A percentile compares a stretch with the other conserved stretches of the same genome.
phyloP scores from a whole-genome alignment of 305 asterid species.

The Coffea humblotiana region DNA sequence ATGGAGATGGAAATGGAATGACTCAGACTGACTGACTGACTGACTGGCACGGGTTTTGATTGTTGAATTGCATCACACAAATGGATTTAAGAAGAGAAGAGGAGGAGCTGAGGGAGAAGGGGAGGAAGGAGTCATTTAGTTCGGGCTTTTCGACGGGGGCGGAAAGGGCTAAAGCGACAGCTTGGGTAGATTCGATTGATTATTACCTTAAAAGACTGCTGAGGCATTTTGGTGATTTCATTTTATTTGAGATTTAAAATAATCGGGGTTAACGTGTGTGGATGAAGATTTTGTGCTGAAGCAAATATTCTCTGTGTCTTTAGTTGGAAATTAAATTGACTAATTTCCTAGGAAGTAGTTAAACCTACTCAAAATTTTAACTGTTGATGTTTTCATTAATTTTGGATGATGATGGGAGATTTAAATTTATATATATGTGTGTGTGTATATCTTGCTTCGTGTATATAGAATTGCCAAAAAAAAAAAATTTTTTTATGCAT shows the following conservation, averaged over 20 bases:
- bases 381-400: not conserved
- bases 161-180: slow-evolving; percentile 2
- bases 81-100: not conserved
- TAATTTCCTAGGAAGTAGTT: not conserved
- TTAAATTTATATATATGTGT: too few relatives aligned
- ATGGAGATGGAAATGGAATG: not conserved
- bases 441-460: too few relatives aligned
- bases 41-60: slow-evolving; percentile 14
- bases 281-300: slow-evolving; percentile 7
- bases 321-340: not conserved
- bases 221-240: not conserved
- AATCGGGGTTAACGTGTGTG: not conserved
- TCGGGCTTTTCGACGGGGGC: not conserved
- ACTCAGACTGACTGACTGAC: not conserved
- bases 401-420: not conserved
- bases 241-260: not conserved
- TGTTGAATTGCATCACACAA: not conserved
- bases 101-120: not conserved
- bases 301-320: not conserved
- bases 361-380: not conserved
- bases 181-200: not conserved
- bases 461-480: too few relatives aligned
- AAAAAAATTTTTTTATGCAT: not conserved
- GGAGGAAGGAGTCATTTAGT: slow-evolving; percentile 1
- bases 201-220: not conserved